Conservation (phyloP, 2,329 filamentous ascomycete species). For the Stachybotrys chartarum region DNA sequence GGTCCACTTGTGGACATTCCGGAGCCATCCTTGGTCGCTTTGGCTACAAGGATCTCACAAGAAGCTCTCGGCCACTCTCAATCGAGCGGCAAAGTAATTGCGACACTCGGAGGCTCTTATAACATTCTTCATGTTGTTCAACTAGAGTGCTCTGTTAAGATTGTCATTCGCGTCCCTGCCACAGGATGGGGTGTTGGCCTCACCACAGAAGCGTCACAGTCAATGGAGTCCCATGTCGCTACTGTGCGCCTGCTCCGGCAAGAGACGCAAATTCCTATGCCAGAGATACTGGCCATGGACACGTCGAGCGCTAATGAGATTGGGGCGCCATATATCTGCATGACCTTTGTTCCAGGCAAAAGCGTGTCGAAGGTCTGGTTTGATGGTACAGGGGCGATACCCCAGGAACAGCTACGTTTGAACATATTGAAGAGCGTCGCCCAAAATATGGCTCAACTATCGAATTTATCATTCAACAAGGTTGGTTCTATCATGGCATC, state of each 20-base stretch:
- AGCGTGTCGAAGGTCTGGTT: conserved; percentile 1
- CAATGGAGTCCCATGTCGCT: conserved; percentile 2
- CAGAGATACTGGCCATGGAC: conserved; percentile 1
- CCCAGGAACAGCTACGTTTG: conserved; percentile 7
- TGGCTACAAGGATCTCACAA: conserved; percentile 1
- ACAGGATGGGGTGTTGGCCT: background rate
- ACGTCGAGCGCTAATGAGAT: conserved; percentile 2
- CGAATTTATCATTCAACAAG: conserved; percentile 6
- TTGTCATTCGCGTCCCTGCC: conserved; percentile 3
- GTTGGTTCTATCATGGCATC: conserved; percentile 7
- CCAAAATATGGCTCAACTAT: conserved; percentile 7
- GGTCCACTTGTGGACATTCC: conserved; percentile 2
- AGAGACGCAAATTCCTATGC: background rate
- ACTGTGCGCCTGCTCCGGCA: conserved; percentile 2
- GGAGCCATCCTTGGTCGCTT: conserved; percentile 1
- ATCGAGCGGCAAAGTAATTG: conserved; percentile 1
- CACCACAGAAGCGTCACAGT: background rate
- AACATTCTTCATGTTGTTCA: conserved; percentile 3
- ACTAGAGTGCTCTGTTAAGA: background rate
- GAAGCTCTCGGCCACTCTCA: background rate
- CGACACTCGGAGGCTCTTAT: conserved; percentile 2
- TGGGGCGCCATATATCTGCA: conserved; percentile 3
- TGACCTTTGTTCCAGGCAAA: background rate
- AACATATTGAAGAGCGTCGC: conserved; percentile 6
- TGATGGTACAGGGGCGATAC: background rate